A percentile compares a stretch with the other conserved stretches of the same genome.
Evolutionary conservation across 2,329 filamentous ascomycete species (phyloP).

Genomic region (Cadophora luteo-olivacea): DNA sequence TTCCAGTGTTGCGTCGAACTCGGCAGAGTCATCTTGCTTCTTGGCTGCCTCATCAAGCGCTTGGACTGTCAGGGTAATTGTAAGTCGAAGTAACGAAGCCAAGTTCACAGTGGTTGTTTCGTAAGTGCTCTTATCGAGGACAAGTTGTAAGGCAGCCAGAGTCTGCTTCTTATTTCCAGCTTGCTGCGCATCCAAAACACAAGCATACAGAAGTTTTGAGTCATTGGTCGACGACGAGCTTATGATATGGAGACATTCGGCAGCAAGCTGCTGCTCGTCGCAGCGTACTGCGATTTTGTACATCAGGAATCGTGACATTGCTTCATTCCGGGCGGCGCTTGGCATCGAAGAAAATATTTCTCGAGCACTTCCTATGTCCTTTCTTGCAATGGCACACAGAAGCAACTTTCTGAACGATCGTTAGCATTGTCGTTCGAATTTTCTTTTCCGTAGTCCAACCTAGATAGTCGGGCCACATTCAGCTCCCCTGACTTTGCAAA

Average conservation of each 20-base stretch:
- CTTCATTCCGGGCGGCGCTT: constrained; percentile 61
- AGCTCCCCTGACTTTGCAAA: constrained; percentile 70
- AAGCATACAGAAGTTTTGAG: constrained; percentile 76
- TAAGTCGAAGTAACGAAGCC: constrained; percentile 69
- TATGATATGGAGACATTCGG: constrained; percentile 67
- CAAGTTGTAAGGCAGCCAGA: constrained; percentile 61
- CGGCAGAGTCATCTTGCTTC: background rate
- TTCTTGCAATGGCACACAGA: constrained; percentile 67
- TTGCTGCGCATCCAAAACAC: constrained; percentile 77
- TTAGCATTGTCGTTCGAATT: background rate
- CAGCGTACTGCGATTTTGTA: constrained; percentile 73
- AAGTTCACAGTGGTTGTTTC: constrained; percentile 59
- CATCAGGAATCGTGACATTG: constrained; percentile 74
- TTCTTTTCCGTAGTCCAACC: constrained; percentile 50
- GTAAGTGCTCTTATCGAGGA: constrained; percentile 63
- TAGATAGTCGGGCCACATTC: constrained; percentile 72
- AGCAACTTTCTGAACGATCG: constrained; percentile 69
- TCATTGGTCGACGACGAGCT: constrained; percentile 59
- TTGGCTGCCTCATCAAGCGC: constrained; percentile 46
- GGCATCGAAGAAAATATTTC: constrained; percentile 66
- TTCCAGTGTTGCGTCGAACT: constrained; percentile 41
- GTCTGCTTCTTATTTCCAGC: constrained; percentile 66
- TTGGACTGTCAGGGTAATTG: constrained; percentile 56
- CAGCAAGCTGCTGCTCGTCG: constrained; percentile 63
- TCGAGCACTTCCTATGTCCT: constrained; percentile 60